Base-by-base conservation (phyloP, 1,284 basidiomycete genomes). In the Ganoderma lingzhi region DNA sequence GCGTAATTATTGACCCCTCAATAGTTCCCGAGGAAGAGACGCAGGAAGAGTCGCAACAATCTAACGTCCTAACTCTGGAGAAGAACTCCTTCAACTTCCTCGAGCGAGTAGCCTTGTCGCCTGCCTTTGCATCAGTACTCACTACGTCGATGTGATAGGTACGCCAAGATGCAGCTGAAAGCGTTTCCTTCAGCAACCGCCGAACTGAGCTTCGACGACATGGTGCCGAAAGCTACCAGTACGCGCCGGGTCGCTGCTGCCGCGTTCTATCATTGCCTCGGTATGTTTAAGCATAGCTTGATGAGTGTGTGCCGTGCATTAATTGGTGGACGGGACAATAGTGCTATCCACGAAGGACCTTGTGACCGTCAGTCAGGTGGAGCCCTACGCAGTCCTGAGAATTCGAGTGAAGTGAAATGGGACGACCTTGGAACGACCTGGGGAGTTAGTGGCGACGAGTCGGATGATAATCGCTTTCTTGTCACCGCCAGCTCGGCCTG, bases 191-290 rank as follows among this genome's bases (percentile, higher is more conserved):
- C 79, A 60, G 77, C 82, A 9, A 79, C 81, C n/a, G 80, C 80
- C 23, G 79, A 82, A 63, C 80, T 95, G 35, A 82, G 80, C 12
- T 93, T 94, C 76, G 87, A 91, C 69, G 85, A 84, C 48, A 83
- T 94, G 42, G 90, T 89, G 23, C 93, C 92, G 6, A 85, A 81
- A 68, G 77, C 81, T 59, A 88, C 90, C 1, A 92, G 90, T 73
- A 93, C 90, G 2, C 83, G 87, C 19, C 92, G 90, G 75, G 91
- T 95, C 42, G 93, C 92, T 6, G 88, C 93, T 19, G 87, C 91
- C 39, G 93, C 88, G 5, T 90, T 95, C 77, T 93, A 95, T 80
- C 93, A 95, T 73, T 93, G 92, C 77, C 84, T 94, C 63, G 92
- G 93, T 93, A 69, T 63, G 87, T 81, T 12, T 2, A 35, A 14